phyloP scores from a whole-genome alignment of 805 yeast species.

The Lipomyces kockii region DNA sequence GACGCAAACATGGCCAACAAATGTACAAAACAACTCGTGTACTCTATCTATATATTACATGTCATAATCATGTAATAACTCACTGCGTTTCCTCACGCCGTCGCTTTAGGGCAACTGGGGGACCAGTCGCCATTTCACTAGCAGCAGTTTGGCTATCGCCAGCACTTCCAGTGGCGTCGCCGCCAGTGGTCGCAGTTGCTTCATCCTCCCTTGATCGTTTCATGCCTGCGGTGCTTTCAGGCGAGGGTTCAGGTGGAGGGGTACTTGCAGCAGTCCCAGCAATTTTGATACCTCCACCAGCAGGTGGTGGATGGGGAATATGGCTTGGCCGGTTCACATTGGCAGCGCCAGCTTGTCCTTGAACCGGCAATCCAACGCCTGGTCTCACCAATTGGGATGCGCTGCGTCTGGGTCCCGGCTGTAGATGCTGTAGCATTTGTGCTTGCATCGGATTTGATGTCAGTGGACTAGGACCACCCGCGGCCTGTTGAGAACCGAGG shows the following conservation, averaged over 20 bases:
- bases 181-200: not conserved
- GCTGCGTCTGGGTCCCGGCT: slow-evolving; percentile 16
- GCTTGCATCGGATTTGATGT: not conserved
- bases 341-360: slow-evolving; percentile 7
- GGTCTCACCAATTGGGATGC: slow-evolving; percentile 20
- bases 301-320: slow-evolving; percentile 6
- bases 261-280: slow-evolving; percentile 11
- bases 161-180: slow-evolving; percentile 1
- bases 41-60: not conserved
- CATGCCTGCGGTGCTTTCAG: slow-evolving; percentile 1
- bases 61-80: not conserved
- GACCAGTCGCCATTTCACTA: slow-evolving; percentile 11
- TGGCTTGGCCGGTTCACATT: not conserved
- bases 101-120: slow-evolving; percentile 31
- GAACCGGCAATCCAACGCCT: slow-evolving; percentile 2
- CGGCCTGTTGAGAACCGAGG: not conserved
- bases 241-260: slow-evolving; percentile 5
- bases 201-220: slow-evolving; percentile 9
- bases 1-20: not conserved
- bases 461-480: not conserved
- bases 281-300: not conserved
- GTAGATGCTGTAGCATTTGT: slow-evolving; percentile 20
- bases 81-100: slow-evolving; percentile 30
- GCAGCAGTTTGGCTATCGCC: not conserved
- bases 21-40: not conserved